Base-by-base conservation (phyloP, 257 asterid species). In the Eustoma russellianum region DNA sequence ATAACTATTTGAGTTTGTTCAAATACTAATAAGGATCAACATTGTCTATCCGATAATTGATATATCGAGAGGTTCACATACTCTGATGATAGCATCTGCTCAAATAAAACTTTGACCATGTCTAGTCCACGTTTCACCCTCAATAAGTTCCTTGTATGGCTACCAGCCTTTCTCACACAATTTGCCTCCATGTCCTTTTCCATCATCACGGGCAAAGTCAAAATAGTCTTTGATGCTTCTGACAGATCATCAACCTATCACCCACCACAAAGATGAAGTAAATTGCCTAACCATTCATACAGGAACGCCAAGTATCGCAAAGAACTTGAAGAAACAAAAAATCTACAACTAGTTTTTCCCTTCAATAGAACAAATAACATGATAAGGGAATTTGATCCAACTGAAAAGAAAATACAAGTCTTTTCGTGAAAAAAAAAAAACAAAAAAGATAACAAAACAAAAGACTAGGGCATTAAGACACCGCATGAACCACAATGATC, bases 101-200 rank as follows among this genome's bases (percentile, higher is more conserved):
- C 94, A 45, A 90, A 90, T 72, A 90, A 72, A 55, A 90, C 91
- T 70, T 70, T 90, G 56, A 90, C 88, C 96, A 90, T 90, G 72
- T 90, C 91, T 3, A 90, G 57, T 66, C 97, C 97, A 47, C 97
- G 96, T 73, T 90, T 90, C 65, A 90, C 97, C 66, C 94, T 78
- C 58, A 90, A 70, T 55, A 90, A 75, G 75, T 86, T 90, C 78
- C 96, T 74, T 8, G 97, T 83, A 74, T 90, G 97, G 64, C 97
- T 90, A 38, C 96, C 97, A 4, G 76, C 85, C 60, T 16, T 81
- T 63, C 75, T 65, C 62, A 86, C 97, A 61, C 94, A 79, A 65
- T 81, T 59, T 9, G 82, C 77, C 57, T 78, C 77, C 57, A 90
- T 59, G 69, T 90, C 97, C 52, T 70, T 74, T 48, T 86, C 85